phyloP scores from a whole-genome alignment of 352 stramenopile genomes.

The Phytopythium kandeliae region DNA sequence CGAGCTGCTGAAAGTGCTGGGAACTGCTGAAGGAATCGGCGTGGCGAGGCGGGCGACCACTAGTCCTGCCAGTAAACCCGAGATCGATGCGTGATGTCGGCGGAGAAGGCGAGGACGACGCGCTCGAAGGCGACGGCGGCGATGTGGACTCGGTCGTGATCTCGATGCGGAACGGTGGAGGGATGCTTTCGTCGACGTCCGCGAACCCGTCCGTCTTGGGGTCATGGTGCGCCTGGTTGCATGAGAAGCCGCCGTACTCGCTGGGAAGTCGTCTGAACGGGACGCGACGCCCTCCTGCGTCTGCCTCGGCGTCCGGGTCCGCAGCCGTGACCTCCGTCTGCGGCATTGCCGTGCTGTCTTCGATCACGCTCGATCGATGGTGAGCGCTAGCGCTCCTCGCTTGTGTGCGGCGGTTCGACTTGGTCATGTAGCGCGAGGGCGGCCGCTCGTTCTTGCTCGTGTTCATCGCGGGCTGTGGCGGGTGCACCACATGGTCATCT shows the following conservation, averaged over 20 bases:
- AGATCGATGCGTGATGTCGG: background rate
- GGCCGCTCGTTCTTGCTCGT: constrained; percentile 28
- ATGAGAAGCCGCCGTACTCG: constrained; percentile 16
- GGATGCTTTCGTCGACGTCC: constrained; percentile 73
- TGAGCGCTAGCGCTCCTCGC: background rate
- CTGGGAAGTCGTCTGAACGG: background rate
- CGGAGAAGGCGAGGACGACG: constrained; percentile 9
- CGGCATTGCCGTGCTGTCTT: background rate
- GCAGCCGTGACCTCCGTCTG: background rate
- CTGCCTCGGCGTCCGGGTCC: background rate
- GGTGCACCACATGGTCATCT: background rate
- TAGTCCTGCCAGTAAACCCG: background rate
- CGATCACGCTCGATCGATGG: background rate
- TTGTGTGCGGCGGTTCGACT: constrained; percentile 27
- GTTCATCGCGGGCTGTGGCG: background rate
- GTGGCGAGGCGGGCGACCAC: constrained; percentile 11
- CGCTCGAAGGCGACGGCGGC: background rate
- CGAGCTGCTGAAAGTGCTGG: constrained; percentile 34
- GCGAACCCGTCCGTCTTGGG: constrained; percentile 76
- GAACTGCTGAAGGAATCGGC: constrained; percentile 42
- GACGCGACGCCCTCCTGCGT: background rate
- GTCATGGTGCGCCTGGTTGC: constrained; percentile 62
- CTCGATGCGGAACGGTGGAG: constrained; percentile 74
- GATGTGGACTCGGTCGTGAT: constrained; percentile 53
- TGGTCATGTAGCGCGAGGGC: constrained; percentile 76